phyloP scores from a whole-genome alignment of 495 filamentous ascomycete species.

The Talaromyces adpressus region DNA sequence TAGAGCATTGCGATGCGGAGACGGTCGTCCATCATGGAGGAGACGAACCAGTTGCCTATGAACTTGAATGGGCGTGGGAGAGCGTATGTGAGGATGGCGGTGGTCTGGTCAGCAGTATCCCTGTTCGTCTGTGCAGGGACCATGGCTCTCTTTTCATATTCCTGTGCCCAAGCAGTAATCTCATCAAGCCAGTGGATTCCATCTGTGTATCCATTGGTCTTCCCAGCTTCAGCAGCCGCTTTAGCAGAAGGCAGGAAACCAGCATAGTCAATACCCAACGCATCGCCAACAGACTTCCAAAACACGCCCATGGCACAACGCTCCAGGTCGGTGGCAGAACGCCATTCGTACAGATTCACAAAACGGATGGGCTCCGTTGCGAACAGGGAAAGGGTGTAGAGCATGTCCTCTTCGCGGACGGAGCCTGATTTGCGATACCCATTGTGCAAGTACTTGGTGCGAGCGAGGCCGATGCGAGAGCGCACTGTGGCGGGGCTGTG shows the following conservation, averaged over 20 bases:
- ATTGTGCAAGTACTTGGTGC: conserved; percentile 62
- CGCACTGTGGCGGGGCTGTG: conserved; percentile 42
- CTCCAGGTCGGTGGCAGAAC: conserved; percentile 53
- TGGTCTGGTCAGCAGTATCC: conserved; percentile 47
- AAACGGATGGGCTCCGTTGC: conserved; percentile 52
- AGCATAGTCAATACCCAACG: conserved; percentile 49
- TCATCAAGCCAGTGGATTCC: conserved; percentile 63
- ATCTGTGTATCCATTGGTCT: conserved; percentile 42
- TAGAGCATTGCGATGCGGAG: conserved; percentile 60
- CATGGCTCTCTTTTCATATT: conserved; percentile 52
- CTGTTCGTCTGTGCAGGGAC: conserved; percentile 47
- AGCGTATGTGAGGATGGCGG: conserved; percentile 51
- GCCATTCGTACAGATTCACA: conserved; percentile 56
- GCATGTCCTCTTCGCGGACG: conserved; percentile 57
- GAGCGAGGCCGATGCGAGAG: conserved; percentile 44
- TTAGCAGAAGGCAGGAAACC: conserved; percentile 27
- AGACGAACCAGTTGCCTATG: conserved; percentile 43
- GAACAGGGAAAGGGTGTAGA: conserved; percentile 62
- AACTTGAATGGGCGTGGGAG: conserved; percentile 43
- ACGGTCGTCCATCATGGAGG: conserved; percentile 56
- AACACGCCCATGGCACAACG: conserved; percentile 58
- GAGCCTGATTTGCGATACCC: conserved; percentile 50
- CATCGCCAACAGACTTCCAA: conserved; percentile 59
- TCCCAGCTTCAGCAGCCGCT: not conserved
- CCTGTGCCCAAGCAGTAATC: conserved; percentile 47